Base-by-base conservation (phyloP, 805 yeast genomes). In the Vanderwaltozyma tropicalis region DNA sequence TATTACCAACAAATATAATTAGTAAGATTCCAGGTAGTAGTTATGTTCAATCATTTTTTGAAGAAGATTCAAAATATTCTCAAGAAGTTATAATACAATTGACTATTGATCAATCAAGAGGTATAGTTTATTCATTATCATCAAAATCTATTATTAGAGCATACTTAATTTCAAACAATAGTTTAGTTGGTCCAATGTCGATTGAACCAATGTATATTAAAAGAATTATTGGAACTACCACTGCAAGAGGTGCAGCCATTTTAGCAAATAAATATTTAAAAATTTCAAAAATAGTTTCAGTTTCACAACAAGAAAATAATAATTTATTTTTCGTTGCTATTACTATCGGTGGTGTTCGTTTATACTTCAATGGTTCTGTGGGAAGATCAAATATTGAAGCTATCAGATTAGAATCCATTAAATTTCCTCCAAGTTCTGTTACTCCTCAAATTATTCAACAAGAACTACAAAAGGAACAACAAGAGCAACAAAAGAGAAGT, bases 261-360 rank as follows among this genome's bases (percentile, higher is more conserved):
- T 61, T 79, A 28, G 70, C 69, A 29, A 66, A 67, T 39, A 78
- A 77, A 48, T 66, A 62, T 34, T 66, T 80, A 51, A 72, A 72
- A 42, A 70, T 87, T 31, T 74, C 80, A 18, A 76, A 72, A 46
- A 50, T 54, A 16, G 41, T 49, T 13, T 43, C 57, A 2, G 59
- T 60, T 7, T 59, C 78, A 3, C 74, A 68, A 34, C 55, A 60
- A 16, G 95, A 86, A 56, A 80, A 86, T 31, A 64, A 72, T 22
- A 78, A 78, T 37, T 64, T 85, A 18, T 85, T 76, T 52, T 62
- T 87, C 38, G 77, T 87, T 35, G 94, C 94, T 0, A 69, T 83
- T 13, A 84, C 95, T 0, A 68, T 76, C 34, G 80, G 78, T 43
- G 96, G 96, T n/a, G 82, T 84, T 47, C 72, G 96, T 47, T 65